Base-by-base conservation (phyloP, 805 yeast species). In the Wickerhamomyces mucosus region DNA sequence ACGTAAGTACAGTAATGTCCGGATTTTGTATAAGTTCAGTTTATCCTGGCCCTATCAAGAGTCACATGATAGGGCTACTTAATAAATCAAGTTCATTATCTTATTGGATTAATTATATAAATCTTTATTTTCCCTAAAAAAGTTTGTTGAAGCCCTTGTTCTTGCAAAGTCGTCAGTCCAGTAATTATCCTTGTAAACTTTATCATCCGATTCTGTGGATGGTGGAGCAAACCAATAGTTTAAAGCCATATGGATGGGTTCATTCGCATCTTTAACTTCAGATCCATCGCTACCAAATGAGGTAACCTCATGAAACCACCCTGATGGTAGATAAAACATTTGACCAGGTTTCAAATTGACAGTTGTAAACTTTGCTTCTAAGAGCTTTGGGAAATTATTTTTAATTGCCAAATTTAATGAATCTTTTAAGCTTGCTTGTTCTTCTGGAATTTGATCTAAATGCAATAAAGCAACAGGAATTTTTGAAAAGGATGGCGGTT, bases 221-320 rank as follows among this genome's bases (percentile, higher is more conserved):
- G 85, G 84, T 5, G 88, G 84, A 7, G 72, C 61, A 47, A 72
- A 78, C 89, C 89, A 80, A 53, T 79, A 80, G 47, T 80, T 80
- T 9, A 78, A 44, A 0, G 88, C 86, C 21, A 70, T 59, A 44
- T 80, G 89, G 3, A 63, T 26, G 8, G 40, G 37, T 21, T 47
- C 40, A n/a, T n/a, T n/a, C n/a, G n/a, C n/a, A 6, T 37, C 41
- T 3, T 35, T 43, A 8, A 29, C 15, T 2, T 14, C 25, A 10
- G 43, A 38, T 4, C 35, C 40, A 3, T 37, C 42, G 7, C 48
- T 50, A 3, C 78, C 77, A 49, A 61, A 76, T 8, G 83, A 75
- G 1, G 82, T 69, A 3, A 80, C 89, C 50, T 80, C 89, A 49
- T 80, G 89, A 45, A 80, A 80, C 88, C 88, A 80, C 3, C 89